phyloP scores from a whole-genome alignment of 2,329 filamentous ascomycete species.

The Didymella glomerata region DNA sequence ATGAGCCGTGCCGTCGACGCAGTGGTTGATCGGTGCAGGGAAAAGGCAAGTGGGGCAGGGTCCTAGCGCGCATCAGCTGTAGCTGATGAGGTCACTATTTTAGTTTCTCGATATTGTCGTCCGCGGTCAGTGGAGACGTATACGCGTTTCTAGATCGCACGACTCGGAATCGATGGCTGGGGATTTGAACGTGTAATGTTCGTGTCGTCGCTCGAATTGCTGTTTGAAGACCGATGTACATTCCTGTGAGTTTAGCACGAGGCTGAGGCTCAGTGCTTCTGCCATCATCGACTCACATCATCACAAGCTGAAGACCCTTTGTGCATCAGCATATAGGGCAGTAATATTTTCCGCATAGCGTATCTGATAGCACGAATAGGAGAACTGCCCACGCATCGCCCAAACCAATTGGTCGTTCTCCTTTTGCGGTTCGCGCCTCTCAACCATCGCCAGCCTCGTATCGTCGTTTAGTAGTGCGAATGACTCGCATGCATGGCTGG shows the following conservation, averaged over 20 bases:
- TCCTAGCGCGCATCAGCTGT: conserved; percentile 14
- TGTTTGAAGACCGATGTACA: background rate
- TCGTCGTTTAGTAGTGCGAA: background rate
- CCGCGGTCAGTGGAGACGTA: conserved; percentile 1
- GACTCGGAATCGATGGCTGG: background rate
- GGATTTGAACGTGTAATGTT: background rate
- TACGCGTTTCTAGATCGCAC: conserved; percentile 3
- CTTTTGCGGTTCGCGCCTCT: background rate
- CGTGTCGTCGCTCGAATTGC: background rate
- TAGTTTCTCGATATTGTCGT: background rate
- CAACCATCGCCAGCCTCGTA: conserved; percentile 7
- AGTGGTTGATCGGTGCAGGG: conserved; percentile 13
- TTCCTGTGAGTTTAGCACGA: background rate
- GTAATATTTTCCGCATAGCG: background rate
- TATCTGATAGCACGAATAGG: background rate
- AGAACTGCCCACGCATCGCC: background rate
- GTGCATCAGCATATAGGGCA: background rate
- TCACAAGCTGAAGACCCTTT: background rate
- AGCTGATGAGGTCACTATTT: conserved; percentile 14
- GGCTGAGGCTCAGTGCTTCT: background rate
- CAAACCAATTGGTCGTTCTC: background rate
- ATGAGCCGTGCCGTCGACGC: conserved; percentile 10
- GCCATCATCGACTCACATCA: background rate
- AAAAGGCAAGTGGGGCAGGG: conserved; percentile 3
- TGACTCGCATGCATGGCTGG: conserved; percentile 8